Conservation (phyloP, 73 alveolate genomes). For the Paramecium biaurelia region DNA sequence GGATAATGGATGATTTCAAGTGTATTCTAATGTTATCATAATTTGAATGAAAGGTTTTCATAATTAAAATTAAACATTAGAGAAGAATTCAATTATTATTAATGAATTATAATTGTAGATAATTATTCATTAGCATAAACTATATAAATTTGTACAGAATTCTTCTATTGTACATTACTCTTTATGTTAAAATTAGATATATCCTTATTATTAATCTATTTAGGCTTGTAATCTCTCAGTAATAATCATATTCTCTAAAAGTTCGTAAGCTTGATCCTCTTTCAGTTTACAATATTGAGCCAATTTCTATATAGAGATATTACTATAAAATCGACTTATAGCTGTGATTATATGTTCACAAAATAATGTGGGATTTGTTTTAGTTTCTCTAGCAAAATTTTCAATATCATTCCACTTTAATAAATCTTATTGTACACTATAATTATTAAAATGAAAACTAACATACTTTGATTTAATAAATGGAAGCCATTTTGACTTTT, state of each 20-base stretch:
- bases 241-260: not conserved
- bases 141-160: not conserved
- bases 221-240: not conserved
- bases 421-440: not conserved
- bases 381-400: not conserved
- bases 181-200: not conserved
- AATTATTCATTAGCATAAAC: not conserved
- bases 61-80: constrained; percentile 10
- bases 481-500: not conserved
- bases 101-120: not conserved
- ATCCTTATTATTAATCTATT: not conserved
- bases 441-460: not conserved
- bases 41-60: not conserved
- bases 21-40: constrained; percentile 1
- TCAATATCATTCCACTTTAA: not conserved
- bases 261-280: not conserved
- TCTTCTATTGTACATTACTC: not conserved
- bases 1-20: not conserved
- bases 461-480: not conserved
- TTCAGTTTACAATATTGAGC: not conserved
- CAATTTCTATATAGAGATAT: not conserved
- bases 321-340: not conserved
- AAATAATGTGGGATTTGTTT: not conserved
- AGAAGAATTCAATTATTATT: constrained; percentile 27
- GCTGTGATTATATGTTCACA: not conserved